Percentiles rank a stretch among this genome's conserved stretches.
Conservation (phyloP, 805 yeast genomes). For the Middelhovenomyces tepae region DNA sequence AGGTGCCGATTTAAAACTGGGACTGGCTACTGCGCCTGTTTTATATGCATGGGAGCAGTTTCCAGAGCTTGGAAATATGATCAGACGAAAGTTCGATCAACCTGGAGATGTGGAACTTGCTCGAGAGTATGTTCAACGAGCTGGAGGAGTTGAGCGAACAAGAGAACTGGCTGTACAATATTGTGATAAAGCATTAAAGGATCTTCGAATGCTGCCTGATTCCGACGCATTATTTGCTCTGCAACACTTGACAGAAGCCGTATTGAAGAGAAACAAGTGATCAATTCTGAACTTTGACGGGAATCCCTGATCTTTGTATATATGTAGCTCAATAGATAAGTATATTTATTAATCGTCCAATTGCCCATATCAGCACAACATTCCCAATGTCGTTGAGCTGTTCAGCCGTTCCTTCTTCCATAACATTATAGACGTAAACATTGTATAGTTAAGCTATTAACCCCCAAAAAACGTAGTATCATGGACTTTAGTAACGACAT, state of each 20-base stretch:
- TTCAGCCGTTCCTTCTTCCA: no score
- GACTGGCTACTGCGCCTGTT: constrained; percentile 95
- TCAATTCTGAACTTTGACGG: no score
- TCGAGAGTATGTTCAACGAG: constrained; percentile 57
- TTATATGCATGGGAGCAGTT: constrained; percentile 86
- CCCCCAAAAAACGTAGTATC: no score
- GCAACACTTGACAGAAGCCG: constrained; percentile 72
- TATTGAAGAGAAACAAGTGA: constrained; percentile 71
- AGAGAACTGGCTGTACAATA: constrained; percentile 67
- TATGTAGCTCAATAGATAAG: no score
- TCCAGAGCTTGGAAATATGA: constrained; percentile 76
- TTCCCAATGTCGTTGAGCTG: no score
- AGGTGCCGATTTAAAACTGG: constrained; percentile 88
- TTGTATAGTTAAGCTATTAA: no score
- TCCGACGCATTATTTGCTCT: constrained; percentile 85
- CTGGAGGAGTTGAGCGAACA: constrained; percentile 71
- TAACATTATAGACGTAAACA: no score
- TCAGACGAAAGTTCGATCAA: constrained; percentile 69
- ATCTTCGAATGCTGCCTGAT: constrained; percentile 65
- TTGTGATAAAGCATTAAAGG: constrained; percentile 63
- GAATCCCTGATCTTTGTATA: no score
- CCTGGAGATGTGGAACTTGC: constrained; percentile 85
- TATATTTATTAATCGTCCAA: no score
- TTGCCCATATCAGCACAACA: no score
- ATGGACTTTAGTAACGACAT: no score